Base-by-base conservation (phyloP, 1,284 basidiomycete genomes). In the Sphaerobolus stellatus region DNA sequence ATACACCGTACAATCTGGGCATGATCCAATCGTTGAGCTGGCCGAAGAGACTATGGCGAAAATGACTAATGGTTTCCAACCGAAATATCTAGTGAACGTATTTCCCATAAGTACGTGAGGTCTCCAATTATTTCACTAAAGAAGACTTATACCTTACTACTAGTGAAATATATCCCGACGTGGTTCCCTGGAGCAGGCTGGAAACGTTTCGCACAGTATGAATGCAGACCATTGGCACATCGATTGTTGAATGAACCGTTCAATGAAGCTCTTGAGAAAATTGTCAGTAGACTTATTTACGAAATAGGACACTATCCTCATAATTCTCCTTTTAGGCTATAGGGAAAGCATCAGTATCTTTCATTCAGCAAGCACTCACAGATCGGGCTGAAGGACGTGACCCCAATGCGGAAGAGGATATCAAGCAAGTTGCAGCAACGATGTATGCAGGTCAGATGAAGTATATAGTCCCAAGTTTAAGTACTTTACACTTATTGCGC, bases 361-460 rank as follows among this genome's bases (percentile, higher is more conserved):
- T 50, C 20, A 18, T 29, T 28, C 20, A 22, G 9, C 25, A 48
- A 16, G 29, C 29, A 16, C 25, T 28, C 13, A n/a, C n/a, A n/a
- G n/a, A n/a, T n/a, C n/a, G n/a, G n/a, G 22, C 20, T 24, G 24
- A n/a, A 16, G 27, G 33, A 38, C 20, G n/a, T n/a, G n/a, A n/a
- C n/a, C n/a, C n/a, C n/a, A n/a, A n/a, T n/a, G n/a, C n/a, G n/a
- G n/a, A n/a, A n/a, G n/a, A n/a, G n/a, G 41, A 43, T 18, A 20
- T 43, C 18, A 43, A 43, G 27, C 41, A 43, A 24, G 27, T 43
- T 18, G 41, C 41, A 13, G 41, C 41, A 14, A 24, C 41, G 2
- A 52, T 64, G 22, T 64, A 64, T 51, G 62, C 54, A 30, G 62
- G 60, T 62, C n/a, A n/a, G n/a, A 31, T 47, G 48, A 30, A 5